Percentiles rank a stretch among this genome's conserved stretches.
phyloP scores from a whole-genome alignment of 352 stramenopile species.

The Thalassiosira exigua region DNA sequence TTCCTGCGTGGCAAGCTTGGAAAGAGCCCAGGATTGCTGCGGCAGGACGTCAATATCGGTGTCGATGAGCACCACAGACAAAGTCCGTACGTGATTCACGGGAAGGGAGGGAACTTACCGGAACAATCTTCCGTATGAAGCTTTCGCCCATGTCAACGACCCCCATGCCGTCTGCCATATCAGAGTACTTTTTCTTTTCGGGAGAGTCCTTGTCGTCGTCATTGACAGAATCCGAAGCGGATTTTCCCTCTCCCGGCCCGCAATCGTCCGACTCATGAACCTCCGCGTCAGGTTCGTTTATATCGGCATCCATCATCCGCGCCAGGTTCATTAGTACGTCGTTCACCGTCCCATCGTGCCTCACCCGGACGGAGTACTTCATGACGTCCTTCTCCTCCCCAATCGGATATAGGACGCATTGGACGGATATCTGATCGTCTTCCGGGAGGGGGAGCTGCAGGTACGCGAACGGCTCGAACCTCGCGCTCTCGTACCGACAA shows the following conservation, averaged over 20 bases:
- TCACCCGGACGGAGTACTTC: constrained; percentile 79
- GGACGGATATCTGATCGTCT: constrained; percentile 80
- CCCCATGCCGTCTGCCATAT: constrained; percentile 73
- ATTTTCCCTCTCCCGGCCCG: constrained; percentile 23
- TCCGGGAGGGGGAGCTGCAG: constrained; percentile 84
- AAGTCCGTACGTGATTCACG: no score
- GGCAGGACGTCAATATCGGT: constrained; percentile 5
- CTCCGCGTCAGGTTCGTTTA: constrained; percentile 29
- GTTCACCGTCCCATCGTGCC: constrained; percentile 74
- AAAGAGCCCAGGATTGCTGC: constrained; percentile 76
- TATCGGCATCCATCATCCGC: constrained; percentile 67
- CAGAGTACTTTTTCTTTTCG: constrained; percentile 34
- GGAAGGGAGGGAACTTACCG: constrained; percentile 64
- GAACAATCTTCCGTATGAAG: constrained; percentile 81
- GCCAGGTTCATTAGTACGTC: constrained; percentile 77
- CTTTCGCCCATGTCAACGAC: constrained; percentile 83
- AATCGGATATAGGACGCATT: constrained; percentile 76
- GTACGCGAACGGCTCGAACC: constrained; percentile 85
- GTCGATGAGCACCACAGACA: constrained; percentile 13
- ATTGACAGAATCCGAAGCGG: neutral
- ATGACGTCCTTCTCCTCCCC: constrained; percentile 54
- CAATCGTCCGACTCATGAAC: constrained; percentile 11
- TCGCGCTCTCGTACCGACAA: constrained; percentile 91
- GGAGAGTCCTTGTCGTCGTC: constrained; percentile 49
- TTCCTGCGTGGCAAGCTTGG: constrained; percentile 73